These are phyloP conservation scores for Sodiomyces alkalinus DNA, from an alignment of 2,329 filamentous ascomycete genomes.

Conservation along the genomic window DNA sequence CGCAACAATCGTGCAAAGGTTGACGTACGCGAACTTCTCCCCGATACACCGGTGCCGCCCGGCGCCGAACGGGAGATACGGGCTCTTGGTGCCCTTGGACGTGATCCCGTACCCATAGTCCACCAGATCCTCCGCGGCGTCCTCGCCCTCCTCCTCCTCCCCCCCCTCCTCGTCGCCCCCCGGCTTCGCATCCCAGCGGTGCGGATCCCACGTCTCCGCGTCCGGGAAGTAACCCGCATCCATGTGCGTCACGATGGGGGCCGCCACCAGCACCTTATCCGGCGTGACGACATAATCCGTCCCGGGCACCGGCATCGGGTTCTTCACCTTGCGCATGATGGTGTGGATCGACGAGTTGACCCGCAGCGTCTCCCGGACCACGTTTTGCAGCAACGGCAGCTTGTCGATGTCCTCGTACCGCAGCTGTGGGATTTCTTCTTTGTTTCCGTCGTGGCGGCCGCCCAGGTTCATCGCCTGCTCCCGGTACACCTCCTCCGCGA, in stretches of 20 bases:
- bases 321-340: slow-evolving; percentile 58
- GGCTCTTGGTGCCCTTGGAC: slow-evolving; percentile 18
- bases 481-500: slow-evolving; percentile 54
- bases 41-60: slow-evolving; percentile 62
- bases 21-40: slow-evolving; percentile 61
- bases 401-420: slow-evolving; percentile 37
- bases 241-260: slow-evolving; percentile 24
- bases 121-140: slow-evolving; percentile 8
- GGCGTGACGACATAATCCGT: slow-evolving; percentile 40
- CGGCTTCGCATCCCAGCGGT: slow-evolving; percentile 13
- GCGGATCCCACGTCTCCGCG: slow-evolving; percentile 13
- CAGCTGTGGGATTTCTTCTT: slow-evolving; percentile 39
- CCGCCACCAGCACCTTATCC: slow-evolving; percentile 28
- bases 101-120: slow-evolving; percentile 16
- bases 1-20: slow-evolving; percentile 49
- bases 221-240: slow-evolving; percentile 43
- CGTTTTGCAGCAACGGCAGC: slow-evolving; percentile 44
- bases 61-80: slow-evolving; percentile 54
- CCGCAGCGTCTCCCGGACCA: slow-evolving; percentile 58
- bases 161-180: slow-evolving; percentile 3
- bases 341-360: slow-evolving; percentile 60
- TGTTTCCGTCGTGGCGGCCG: no score
- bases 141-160: slow-evolving; percentile 4
- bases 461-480: slow-evolving; percentile 47
- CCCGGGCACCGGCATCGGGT: slow-evolving; percentile 42